These are phyloP conservation scores for Chamaenerion angustifolium DNA, from an alignment of 345 rosid species.

Conservation along the genomic window DNA sequence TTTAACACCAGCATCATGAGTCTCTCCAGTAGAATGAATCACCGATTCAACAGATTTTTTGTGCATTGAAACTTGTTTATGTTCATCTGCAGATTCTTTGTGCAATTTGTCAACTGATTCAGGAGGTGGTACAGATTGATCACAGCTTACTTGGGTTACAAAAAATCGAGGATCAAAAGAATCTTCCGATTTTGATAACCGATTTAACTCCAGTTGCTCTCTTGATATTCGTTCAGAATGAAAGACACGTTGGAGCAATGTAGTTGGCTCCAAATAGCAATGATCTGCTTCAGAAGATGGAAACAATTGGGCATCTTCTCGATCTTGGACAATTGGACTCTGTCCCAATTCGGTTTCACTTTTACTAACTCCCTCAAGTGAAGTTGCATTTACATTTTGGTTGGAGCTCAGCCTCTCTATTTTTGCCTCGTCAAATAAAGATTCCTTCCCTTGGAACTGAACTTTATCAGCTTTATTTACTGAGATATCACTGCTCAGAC, in stretches of 20 bases:
- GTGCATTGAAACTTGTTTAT: constrained; percentile 7
- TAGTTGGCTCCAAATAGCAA: constrained; percentile 37
- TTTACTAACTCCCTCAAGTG: constrained; percentile 22
- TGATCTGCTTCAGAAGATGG: constrained; percentile 34
- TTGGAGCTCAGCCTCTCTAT: constrained; percentile 32
- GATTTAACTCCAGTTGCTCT: constrained; percentile 60
- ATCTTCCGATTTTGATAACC: constrained; percentile 83
- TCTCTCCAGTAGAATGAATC: constrained; percentile 20
- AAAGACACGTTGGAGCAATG: constrained; percentile 51
- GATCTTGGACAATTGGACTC: constrained; percentile 25
- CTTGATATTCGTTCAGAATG: constrained; percentile 66
- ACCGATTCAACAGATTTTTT: constrained; percentile 23
- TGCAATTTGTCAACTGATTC: constrained; percentile 46
- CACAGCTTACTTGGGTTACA: constrained; percentile 42
- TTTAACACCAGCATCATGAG: neutral
- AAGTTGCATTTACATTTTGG: constrained; percentile 23
- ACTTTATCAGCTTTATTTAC: constrained; percentile 20
- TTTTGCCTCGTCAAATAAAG: constrained; percentile 24
- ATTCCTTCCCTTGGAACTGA: constrained; percentile 24
- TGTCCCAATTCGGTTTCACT: constrained; percentile 32
- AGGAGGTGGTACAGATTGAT: constrained; percentile 30
- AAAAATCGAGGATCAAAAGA: constrained; percentile 72
- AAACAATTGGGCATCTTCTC: constrained; percentile 29
- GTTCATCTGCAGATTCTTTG: constrained; percentile 22
- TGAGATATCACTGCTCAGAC: constrained; percentile 25